Evolutionary conservation across 2,329 filamentous ascomycete species (phyloP).

Genomic region (Erysiphe pisi): DNA sequence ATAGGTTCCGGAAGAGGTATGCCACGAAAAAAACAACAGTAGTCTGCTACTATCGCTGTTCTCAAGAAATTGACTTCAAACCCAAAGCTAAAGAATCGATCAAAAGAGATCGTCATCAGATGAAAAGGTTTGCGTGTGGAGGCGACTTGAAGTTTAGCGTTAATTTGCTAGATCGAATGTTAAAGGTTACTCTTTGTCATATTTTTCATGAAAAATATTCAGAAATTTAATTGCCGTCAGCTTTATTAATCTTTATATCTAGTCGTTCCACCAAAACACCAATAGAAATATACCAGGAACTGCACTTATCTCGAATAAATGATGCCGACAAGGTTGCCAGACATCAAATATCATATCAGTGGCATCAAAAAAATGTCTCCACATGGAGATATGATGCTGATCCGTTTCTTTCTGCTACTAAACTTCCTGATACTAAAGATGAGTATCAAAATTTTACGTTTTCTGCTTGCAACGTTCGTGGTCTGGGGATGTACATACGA

Average conservation of each 20-base stretch:
- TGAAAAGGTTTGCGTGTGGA: too few relatives aligned
- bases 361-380: not conserved
- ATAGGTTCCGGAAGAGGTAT: constrained; percentile 31
- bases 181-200: too few relatives aligned
- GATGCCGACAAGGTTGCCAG: not conserved
- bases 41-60: too few relatives aligned
- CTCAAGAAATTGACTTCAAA: too few relatives aligned
- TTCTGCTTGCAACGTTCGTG: not conserved
- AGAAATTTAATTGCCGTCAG: too few relatives aligned
- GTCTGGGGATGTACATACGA: not conserved
- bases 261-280: too few relatives aligned
- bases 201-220: too few relatives aligned
- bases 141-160: too few relatives aligned
- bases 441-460: not conserved
- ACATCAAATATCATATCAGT: not conserved
- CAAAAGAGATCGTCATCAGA: not conserved
- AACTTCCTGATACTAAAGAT: not conserved
- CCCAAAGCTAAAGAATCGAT: not conserved
- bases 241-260: too few relatives aligned
- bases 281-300: not conserved
- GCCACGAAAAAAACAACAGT: too few relatives aligned
- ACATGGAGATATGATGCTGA: not conserved
- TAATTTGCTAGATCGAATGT: too few relatives aligned
- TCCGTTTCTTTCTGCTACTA: not conserved
- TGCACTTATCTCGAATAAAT: not conserved